Percentiles rank a stretch among this genome's conserved stretches.
Evolutionary conservation across 192 early-diverging fungal genomes (phyloP).

Genomic region (Backusella tuberculispora): DNA sequence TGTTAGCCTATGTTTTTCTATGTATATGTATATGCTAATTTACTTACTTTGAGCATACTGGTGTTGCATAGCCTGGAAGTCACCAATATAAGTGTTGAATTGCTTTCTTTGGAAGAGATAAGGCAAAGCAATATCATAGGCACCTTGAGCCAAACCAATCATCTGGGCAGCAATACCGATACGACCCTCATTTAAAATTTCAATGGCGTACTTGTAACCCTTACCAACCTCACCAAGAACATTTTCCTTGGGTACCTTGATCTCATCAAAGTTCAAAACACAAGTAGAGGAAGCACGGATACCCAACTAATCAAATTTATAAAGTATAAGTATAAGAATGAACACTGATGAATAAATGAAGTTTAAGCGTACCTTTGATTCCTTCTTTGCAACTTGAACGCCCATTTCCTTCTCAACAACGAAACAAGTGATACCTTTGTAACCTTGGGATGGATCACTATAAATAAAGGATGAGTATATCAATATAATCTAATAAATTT

Average conservation of each 20-base stretch:
- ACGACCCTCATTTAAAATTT: constrained; percentile 97
- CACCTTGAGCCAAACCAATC: constrained; percentile 96
- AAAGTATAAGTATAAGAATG: background rate
- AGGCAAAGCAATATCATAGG: constrained; percentile 82
- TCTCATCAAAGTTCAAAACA: constrained; percentile 89
- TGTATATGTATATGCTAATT: background rate
- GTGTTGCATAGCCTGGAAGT: constrained; percentile 78
- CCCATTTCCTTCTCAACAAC: constrained; percentile 75
- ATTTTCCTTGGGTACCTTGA: constrained; percentile 82
- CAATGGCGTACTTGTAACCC: constrained; percentile 99
- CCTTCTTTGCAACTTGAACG: constrained; percentile 87
- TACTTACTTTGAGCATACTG: constrained; percentile 62
- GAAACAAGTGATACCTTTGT: constrained; percentile 98
- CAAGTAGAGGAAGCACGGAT: constrained; percentile 97
- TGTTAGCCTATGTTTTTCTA: background rate
- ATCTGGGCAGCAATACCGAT: constrained; percentile 58
- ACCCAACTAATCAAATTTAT: constrained; percentile 61
- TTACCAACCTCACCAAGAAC: constrained; percentile 93
- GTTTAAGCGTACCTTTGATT: constrained; percentile 68
- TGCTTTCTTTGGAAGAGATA: constrained; percentile 97
- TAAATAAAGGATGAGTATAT: background rate
- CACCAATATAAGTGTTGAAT: constrained; percentile 82
- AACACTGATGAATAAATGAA: background rate
- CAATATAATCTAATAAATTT: background rate
- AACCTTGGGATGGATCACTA: constrained; percentile 83